Conservation (phyloP, 306 rosid genomes). For the Potentilla sterilis region DNA sequence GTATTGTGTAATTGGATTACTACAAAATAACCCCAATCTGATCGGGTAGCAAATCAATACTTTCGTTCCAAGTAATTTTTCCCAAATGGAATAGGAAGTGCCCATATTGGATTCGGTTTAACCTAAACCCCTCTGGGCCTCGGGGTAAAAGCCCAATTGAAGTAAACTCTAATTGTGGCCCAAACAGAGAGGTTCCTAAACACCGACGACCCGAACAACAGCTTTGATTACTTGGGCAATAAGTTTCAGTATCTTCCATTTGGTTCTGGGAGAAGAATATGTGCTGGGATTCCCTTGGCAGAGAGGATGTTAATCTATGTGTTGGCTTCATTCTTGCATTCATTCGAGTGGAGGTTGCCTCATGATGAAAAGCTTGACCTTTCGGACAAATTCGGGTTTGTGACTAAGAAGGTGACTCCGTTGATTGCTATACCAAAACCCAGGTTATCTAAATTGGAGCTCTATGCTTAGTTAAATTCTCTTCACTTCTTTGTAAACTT, state of each 20-base stretch:
- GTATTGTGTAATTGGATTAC: too few relatives aligned
- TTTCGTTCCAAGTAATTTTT: too few relatives aligned
- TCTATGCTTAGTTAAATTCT: neutral
- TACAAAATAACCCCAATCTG: too few relatives aligned
- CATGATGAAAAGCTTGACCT: neutral
- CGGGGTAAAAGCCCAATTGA: too few relatives aligned
- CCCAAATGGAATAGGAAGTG: too few relatives aligned
- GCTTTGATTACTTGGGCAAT: slow-evolving; percentile 19
- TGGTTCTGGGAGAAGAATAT: slow-evolving; percentile 33
- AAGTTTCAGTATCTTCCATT: slow-evolving; percentile 26
- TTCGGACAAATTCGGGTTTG: slow-evolving; percentile 19
- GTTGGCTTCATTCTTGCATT: slow-evolving; percentile 22
- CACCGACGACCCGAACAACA: neutral
- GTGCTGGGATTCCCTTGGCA: slow-evolving; percentile 27
- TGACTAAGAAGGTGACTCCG: slow-evolving; percentile 21
- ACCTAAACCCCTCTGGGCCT: too few relatives aligned
- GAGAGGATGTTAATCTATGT: slow-evolving; percentile 13
- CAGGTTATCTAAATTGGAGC: slow-evolving; percentile 22
- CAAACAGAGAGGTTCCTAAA: slow-evolving; percentile 26
- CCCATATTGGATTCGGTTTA: too few relatives aligned
- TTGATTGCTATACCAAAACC: slow-evolving; percentile 23
- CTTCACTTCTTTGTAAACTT: neutral
- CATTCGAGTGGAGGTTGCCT: slow-evolving; percentile 31
- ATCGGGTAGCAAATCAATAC: too few relatives aligned
- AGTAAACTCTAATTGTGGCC: too few relatives aligned